phyloP scores from a whole-genome alignment of 2,329 filamentous ascomycete genomes.

The Ophiosphaerella narmari region DNA sequence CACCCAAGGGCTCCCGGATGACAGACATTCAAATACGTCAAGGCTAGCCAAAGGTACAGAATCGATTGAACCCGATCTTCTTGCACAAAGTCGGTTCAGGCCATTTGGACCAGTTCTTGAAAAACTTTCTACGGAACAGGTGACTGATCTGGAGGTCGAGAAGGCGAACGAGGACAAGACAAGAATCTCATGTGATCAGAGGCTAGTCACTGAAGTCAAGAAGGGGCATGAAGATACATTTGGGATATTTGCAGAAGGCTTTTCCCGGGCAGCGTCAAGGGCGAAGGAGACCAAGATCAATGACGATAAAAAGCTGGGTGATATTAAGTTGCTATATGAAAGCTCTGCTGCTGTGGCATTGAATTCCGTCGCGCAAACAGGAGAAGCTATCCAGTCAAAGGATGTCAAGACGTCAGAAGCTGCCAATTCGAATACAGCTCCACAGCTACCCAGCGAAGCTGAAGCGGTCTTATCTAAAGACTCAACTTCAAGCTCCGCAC shows the following conservation, averaged over 20 bases:
- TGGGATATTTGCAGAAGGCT: slow-evolving; percentile 27
- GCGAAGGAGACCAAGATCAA: no score
- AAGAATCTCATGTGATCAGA: slow-evolving; percentile 20
- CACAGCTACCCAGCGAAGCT: no score
- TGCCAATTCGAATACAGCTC: no score
- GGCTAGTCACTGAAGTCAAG: slow-evolving; percentile 30
- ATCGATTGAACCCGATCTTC: slow-evolving; percentile 25
- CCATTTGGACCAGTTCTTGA: slow-evolving; percentile 35
- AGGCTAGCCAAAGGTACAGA: slow-evolving; percentile 9
- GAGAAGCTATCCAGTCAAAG: no score
- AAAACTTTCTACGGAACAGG: slow-evolving; percentile 25
- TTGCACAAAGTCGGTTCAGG: slow-evolving; percentile 38
- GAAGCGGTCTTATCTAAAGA: no score
- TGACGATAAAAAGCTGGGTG: not conserved
- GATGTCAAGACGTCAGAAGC: no score
- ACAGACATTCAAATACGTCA: slow-evolving; percentile 25
- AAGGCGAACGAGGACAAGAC: slow-evolving; percentile 11
- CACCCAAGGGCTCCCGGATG: slow-evolving; percentile 37
- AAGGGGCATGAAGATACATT: slow-evolving; percentile 35
- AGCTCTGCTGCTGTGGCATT: slow-evolving; percentile 2
- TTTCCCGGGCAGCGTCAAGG: no score
- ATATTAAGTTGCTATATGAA: slow-evolving; percentile 20
- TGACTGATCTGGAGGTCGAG: slow-evolving; percentile 8
- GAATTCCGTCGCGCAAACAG: no score
- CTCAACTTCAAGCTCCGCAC: not conserved